Evolutionary conservation across 768 basidiomycete species (phyloP).

Genomic region (Termitomyces sp.): DNA sequence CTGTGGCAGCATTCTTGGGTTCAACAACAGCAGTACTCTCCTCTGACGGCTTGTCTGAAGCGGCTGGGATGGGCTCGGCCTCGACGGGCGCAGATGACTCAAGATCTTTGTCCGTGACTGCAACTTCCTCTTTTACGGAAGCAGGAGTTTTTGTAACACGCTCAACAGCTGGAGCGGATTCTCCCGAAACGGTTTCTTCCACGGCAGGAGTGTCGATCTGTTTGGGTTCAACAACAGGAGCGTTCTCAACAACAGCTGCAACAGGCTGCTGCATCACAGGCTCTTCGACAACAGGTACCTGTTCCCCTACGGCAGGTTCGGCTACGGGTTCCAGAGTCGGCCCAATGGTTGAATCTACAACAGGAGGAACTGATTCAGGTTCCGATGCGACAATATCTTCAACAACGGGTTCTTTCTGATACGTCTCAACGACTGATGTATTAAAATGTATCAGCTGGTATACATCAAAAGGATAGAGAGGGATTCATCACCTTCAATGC

Average conservation of each 20-base stretch:
- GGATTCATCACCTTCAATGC: not conserved
- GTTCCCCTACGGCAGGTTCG: conserved; percentile 13
- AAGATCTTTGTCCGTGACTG: not conserved
- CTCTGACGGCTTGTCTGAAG: not conserved
- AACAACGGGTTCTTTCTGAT: not conserved
- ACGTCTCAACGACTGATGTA: not conserved
- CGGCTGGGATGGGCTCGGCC: not conserved
- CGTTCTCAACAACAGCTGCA: not conserved
- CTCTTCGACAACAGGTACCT: conserved; percentile 1
- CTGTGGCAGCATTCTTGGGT: not conserved
- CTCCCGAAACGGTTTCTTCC: not conserved
- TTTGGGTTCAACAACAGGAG: not conserved
- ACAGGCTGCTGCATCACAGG: not conserved
- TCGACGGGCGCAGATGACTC: not conserved
- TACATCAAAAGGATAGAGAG: not conserved
- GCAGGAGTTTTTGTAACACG: not conserved
- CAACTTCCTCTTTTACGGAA: not conserved
- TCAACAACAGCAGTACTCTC: not conserved
- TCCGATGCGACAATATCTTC: not conserved
- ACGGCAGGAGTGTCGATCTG: not conserved
- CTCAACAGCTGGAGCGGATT: not conserved
- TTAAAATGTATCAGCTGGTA: not conserved
- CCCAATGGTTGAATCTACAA: not conserved
- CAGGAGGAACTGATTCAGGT: not conserved
- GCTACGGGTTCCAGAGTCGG: not conserved